A percentile compares a stretch with the other conserved stretches of the same genome.
These are phyloP conservation scores for Mycena vulgaris DNA, from an alignment of 768 basidiomycete genomes.

Conservation along the genomic window DNA sequence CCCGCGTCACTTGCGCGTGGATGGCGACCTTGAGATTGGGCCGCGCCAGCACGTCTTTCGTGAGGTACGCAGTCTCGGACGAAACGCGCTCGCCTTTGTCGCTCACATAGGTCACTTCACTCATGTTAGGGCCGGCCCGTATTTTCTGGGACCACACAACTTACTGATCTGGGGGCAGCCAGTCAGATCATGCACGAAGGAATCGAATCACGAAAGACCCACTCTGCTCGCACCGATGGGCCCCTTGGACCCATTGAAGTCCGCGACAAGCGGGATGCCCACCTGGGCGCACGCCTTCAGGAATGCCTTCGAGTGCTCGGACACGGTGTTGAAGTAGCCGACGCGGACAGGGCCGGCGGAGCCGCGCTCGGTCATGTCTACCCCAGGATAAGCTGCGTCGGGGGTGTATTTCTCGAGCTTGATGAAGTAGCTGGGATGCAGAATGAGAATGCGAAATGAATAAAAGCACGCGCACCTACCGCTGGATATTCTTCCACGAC, in stretches of 20 bases:
- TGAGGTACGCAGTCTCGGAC: slow-evolving; percentile 78
- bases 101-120: slow-evolving; percentile 78
- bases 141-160: slow-evolving; percentile 30
- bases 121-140: slow-evolving; percentile 1
- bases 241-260: slow-evolving; percentile 73
- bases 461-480: slow-evolving; percentile 48
- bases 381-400: slow-evolving; percentile 64
- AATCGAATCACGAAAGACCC: slow-evolving; percentile 32
- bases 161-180: slow-evolving; percentile 60
- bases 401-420: slow-evolving; percentile 77
- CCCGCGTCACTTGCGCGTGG: slow-evolving; percentile 68
- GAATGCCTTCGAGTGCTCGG: slow-evolving; percentile 65
- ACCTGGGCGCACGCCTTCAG: slow-evolving; percentile 66
- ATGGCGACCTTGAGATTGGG: slow-evolving; percentile 77
- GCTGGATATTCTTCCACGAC: slow-evolving; percentile 70
- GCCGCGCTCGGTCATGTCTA: slow-evolving; percentile 66
- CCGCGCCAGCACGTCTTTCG: slow-evolving; percentile 71
- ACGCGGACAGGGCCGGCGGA: slow-evolving; percentile 70
- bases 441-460: slow-evolving; percentile 25
- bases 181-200: not conserved
- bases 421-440: slow-evolving; percentile 69
- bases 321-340: slow-evolving; percentile 68
- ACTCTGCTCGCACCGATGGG: slow-evolving; percentile 76
- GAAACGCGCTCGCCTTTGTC: slow-evolving; percentile 68
- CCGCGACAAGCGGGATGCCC: slow-evolving; percentile 73